phyloP scores from a whole-genome alignment of 257 asterid genomes.

The Linaria vulgaris region DNA sequence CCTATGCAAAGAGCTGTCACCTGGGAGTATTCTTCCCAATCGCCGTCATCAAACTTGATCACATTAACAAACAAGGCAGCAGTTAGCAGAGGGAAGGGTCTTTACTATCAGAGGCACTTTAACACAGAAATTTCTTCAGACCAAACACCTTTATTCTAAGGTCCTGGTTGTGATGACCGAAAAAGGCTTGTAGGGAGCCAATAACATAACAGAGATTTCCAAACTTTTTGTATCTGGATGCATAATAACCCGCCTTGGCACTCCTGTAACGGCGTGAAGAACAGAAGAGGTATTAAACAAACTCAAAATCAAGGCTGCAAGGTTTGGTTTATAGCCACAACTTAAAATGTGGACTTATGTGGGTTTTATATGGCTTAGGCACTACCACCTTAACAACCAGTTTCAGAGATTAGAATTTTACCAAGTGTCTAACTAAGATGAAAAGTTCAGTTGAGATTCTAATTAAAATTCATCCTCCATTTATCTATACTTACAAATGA shows the following conservation, averaged over 20 bases:
- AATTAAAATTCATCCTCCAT: constrained; percentile 12
- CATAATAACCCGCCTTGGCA: constrained; percentile 90
- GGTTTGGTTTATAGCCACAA: too few species aligned
- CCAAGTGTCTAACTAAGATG: not conserved
- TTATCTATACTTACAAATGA: constrained; percentile 65
- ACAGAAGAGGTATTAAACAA: not conserved
- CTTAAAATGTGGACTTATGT: too few species aligned
- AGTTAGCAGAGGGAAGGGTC: constrained; percentile 14
- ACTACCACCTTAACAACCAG: too few species aligned
- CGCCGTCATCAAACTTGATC: constrained; percentile 70
- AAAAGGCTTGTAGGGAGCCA: constrained; percentile 85
- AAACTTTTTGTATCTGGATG: constrained; percentile 81
- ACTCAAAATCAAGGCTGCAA: not conserved
- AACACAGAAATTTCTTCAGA: not conserved
- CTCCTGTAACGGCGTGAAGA: constrained; percentile 57
- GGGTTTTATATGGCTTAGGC: too few species aligned
- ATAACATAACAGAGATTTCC: constrained; percentile 88
- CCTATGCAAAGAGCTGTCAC: constrained; percentile 91
- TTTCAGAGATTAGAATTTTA: too few species aligned
- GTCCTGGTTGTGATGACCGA: constrained; percentile 71
- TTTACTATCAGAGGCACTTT: not conserved
- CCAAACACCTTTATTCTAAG: constrained; percentile 69
- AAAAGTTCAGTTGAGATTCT: not conserved
- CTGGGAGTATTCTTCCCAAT: constrained; percentile 76
- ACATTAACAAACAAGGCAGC: constrained; percentile 18